Evolutionary conservation across 1,284 basidiomycete species (phyloP), one percentile per base, ranked within the genome.

Genomic region (Marasmius oreades): DNA sequence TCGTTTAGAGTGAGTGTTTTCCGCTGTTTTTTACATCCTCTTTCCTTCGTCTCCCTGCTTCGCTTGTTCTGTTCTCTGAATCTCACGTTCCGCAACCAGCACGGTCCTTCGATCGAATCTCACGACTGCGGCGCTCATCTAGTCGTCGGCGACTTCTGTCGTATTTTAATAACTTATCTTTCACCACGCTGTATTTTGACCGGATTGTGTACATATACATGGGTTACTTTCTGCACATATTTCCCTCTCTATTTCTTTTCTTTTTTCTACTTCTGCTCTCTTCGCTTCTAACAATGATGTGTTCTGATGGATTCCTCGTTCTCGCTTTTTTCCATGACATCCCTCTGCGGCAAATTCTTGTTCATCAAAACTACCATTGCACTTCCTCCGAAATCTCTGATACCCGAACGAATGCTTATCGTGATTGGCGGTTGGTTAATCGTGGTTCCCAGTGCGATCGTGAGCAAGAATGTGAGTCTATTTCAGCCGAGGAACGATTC

Each of bases 1-100:
- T 58, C 56, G 46, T 65, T 60, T 59, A 91, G 89, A 91, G 89
- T 91, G 81, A 90, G 89, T 89, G 51, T 69, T 68, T 61, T 69
- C 76, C 59, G 56, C 62, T 67, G 44, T 53, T 51, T 43, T 42
- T 50, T 28, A 51, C 37, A 16, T 58, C 56, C 59, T 57, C 66
- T 62, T 60, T 60, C 62, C 60, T 55, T 67, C 58, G 51, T 58
- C 36, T 39, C 16, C 42, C n/a, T 43, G 36, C 37, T 31, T 57
- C 55, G 63, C 62, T 64, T 42, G 58, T 46, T 57, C 44, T 46
- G 42, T 47, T 33, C n/a, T 14, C 10, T 10, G 10, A 4, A 31
- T 55, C 61, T 51, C 63, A 61, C 57, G 57, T 60, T 60, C 61
- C 55, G 47, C 58, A 55, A 61, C 62, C 72, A 85, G 83, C 74